Percentiles rank a stretch among this genome's conserved stretches.
Conservation (phyloP, 169 alveolate species). For the Plasmodium inui region DNA sequence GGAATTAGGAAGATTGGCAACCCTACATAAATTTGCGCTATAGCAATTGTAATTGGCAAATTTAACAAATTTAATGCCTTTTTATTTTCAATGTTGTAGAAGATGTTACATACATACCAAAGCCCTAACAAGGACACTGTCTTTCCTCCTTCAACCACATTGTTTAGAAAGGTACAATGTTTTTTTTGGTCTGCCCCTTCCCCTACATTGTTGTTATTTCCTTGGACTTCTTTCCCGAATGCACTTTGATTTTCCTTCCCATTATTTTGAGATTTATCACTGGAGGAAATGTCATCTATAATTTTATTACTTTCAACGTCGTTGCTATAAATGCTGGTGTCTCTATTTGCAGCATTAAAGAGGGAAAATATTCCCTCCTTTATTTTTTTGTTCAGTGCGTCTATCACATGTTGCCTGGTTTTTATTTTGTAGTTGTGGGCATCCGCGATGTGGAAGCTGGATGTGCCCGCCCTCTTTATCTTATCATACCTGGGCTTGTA, state of each 20-base stretch:
- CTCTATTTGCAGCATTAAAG: slow-evolving; percentile 32
- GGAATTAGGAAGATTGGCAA: slow-evolving; percentile 81
- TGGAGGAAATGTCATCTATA: slow-evolving; percentile 45
- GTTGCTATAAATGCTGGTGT: background rate
- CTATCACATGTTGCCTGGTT: background rate
- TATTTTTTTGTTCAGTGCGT: slow-evolving; percentile 5
- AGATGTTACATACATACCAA: slow-evolving; percentile 83
- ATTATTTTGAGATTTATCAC: background rate
- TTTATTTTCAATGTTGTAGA: slow-evolving; percentile 84
- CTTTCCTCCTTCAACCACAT: slow-evolving; percentile 62
- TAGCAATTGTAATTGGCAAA: slow-evolving; percentile 82
- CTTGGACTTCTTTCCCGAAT: background rate
- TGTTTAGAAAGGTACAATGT: slow-evolving; percentile 23
- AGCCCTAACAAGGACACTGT: slow-evolving; percentile 58
- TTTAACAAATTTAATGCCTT: slow-evolving; percentile 82
- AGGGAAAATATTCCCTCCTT: slow-evolving; percentile 14
- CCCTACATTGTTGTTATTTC: background rate
- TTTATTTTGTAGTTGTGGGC: slow-evolving; percentile 16
- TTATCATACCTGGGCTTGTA: slow-evolving; percentile 47
- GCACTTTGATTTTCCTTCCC: background rate
- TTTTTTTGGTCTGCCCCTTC: background rate
- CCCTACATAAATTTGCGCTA: slow-evolving; percentile 84
- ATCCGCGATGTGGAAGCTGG: background rate
- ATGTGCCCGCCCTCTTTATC: background rate
- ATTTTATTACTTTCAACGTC: slow-evolving; percentile 14